Conservation (phyloP, 2,329 filamentous ascomycete species). For the Teratosphaeria gauchensis region DNA sequence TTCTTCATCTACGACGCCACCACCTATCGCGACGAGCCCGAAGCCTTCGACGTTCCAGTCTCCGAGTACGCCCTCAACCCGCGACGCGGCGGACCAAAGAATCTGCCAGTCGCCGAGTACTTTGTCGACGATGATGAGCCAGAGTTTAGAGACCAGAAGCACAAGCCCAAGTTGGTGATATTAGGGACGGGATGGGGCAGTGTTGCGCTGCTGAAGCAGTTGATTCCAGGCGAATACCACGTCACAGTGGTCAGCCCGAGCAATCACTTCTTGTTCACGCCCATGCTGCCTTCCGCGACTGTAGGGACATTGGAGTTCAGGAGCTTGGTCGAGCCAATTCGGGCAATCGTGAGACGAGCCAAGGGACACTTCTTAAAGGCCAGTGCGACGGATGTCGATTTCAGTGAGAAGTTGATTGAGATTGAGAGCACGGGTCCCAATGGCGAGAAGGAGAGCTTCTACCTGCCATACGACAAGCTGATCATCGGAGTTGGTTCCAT, state of each 20-base stretch:
- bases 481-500: slow-evolving; percentile 85
- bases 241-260: slow-evolving; percentile 89
- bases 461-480: slow-evolving; percentile 94
- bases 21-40: slow-evolving; percentile 69
- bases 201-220: slow-evolving; percentile 79
- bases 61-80: slow-evolving; percentile 75
- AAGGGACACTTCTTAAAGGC: slow-evolving; percentile 86
- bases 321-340: slow-evolving; percentile 85
- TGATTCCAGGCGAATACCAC: slow-evolving; percentile 88
- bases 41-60: slow-evolving; percentile 65
- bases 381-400: slow-evolving; percentile 78
- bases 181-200: slow-evolving; percentile 93
- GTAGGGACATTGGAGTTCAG: slow-evolving; percentile 88
- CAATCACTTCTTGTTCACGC: slow-evolving; percentile 97
- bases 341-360: slow-evolving; percentile 68
- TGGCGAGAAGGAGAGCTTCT: slow-evolving; percentile 73
- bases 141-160: slow-evolving; percentile 59
- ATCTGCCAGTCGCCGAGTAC: slow-evolving; percentile 80
- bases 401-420: slow-evolving; percentile 83
- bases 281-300: slow-evolving; percentile 93
- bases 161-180: slow-evolving; percentile 88
- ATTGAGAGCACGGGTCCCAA: slow-evolving; percentile 61
- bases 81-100: slow-evolving; percentile 79
- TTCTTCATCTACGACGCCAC: slow-evolving; percentile 93
- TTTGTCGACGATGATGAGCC: slow-evolving; percentile 84